phyloP scores from a whole-genome alignment of 2,329 filamentous ascomycete genomes.

The Fusarium ramigenum region DNA sequence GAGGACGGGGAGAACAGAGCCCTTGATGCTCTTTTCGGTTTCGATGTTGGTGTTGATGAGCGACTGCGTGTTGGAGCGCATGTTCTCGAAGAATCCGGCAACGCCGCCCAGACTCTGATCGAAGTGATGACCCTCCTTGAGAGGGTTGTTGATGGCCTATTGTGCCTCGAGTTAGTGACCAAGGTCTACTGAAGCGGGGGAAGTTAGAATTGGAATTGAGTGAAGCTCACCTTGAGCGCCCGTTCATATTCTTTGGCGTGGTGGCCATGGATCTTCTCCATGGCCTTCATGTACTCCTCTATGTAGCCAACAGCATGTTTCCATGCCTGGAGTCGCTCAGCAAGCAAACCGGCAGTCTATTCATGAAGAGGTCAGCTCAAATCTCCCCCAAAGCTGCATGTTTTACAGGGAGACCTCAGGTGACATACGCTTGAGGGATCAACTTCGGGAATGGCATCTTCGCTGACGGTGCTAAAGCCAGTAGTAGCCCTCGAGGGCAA shows the following conservation, averaged over 20 bases:
- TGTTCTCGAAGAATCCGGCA: slow-evolving; percentile 91
- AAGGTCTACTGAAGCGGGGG: not conserved
- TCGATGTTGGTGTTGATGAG: slow-evolving; percentile 90
- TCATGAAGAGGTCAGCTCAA: slow-evolving; percentile 9
- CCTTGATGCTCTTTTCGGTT: slow-evolving; percentile 90
- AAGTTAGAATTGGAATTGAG: not conserved
- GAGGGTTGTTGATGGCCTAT: slow-evolving; percentile 82
- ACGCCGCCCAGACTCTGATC: slow-evolving; percentile 89
- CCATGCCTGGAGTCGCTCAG: slow-evolving; percentile 91
- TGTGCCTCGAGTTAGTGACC: slow-evolving; percentile 4
- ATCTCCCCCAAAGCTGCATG: not conserved
- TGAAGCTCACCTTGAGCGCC: slow-evolving; percentile 74
- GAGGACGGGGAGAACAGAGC: slow-evolving; percentile 85
- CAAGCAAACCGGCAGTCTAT: slow-evolving; percentile 80
- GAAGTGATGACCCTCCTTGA: slow-evolving; percentile 93
- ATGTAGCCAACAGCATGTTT: slow-evolving; percentile 93
- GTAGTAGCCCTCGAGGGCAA: slow-evolving; percentile 60
- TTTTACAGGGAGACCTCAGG: not conserved
- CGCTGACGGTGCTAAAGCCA: slow-evolving; percentile 56
- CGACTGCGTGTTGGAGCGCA: slow-evolving; percentile 90
- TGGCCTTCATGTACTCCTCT: slow-evolving; percentile 86
- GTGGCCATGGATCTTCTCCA: slow-evolving; percentile 85
- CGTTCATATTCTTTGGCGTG: slow-evolving; percentile 96
- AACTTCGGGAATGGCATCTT: slow-evolving; percentile 67
- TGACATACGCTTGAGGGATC: slow-evolving; percentile 66